phyloP scores from a whole-genome alignment of 306 rosid genomes.

The Mimosa pudica region DNA sequence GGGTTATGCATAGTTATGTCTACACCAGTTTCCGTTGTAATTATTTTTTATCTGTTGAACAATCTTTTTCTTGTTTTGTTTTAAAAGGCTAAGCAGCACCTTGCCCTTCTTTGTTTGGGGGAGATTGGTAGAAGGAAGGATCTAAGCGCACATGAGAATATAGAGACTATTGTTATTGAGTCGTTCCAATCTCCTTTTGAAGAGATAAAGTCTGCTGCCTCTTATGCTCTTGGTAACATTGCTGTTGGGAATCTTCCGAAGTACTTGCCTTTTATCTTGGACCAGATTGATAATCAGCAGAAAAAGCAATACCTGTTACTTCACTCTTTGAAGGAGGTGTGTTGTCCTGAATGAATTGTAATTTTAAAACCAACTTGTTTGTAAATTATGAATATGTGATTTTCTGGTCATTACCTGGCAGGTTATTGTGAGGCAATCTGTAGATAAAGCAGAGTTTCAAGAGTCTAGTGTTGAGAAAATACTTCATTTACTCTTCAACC shows the following conservation, averaged over 20 bases:
- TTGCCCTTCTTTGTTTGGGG: slow-evolving; percentile 89
- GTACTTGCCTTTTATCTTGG: slow-evolving; percentile 96
- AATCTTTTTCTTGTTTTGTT: slow-evolving; percentile 4
- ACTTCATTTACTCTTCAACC: slow-evolving; percentile 88
- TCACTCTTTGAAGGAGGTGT: slow-evolving; percentile 97
- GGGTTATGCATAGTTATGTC: neutral
- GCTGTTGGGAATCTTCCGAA: slow-evolving; percentile 96
- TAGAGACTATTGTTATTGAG: slow-evolving; percentile 95
- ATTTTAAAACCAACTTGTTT: slow-evolving; percentile 11
- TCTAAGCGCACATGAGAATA: slow-evolving; percentile 78
- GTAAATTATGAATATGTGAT: slow-evolving; percentile 10
- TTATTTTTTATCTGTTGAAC: slow-evolving; percentile 23
- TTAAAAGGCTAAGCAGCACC: slow-evolving; percentile 94
- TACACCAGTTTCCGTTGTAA: slow-evolving; percentile 2
- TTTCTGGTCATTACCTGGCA: slow-evolving; percentile 41
- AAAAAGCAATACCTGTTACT: slow-evolving; percentile 97
- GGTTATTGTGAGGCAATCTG: slow-evolving; percentile 97
- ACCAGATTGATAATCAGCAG: slow-evolving; percentile 99
- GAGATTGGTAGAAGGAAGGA: slow-evolving; percentile 99
- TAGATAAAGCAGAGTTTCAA: slow-evolving; percentile 92
- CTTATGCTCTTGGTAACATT: slow-evolving; percentile 98
- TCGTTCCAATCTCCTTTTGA: slow-evolving; percentile 99
- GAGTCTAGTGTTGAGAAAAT: slow-evolving; percentile 98
- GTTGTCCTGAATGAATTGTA: slow-evolving; percentile 34
- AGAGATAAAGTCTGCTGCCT: slow-evolving; percentile 99